phyloP scores from a whole-genome alignment of 1,284 basidiomycete species.

The Amylostereum chailletii region DNA sequence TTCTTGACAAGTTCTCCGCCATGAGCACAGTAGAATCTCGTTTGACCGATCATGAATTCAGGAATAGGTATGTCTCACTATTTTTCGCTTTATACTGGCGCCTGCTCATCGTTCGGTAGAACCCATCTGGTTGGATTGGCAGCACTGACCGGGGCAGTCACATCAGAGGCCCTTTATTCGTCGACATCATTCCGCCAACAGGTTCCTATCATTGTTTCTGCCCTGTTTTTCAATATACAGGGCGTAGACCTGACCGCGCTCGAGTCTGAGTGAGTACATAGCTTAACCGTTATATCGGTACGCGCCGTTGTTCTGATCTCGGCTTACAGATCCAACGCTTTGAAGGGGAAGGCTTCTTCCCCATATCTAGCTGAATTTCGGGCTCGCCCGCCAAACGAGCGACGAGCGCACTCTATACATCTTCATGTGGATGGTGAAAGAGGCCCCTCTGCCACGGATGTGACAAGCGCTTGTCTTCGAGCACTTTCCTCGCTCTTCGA shows the following conservation, averaged over 20 bases:
- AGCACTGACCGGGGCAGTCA: slow-evolving; percentile 73
- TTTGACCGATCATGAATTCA: slow-evolving; percentile 50
- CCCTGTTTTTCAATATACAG: slow-evolving; percentile 66
- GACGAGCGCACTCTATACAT: slow-evolving; percentile 82
- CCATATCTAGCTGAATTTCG: slow-evolving; percentile 78
- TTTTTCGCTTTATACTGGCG: not conserved
- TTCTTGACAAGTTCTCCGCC: slow-evolving; percentile 60
- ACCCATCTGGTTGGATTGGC: slow-evolving; percentile 82
- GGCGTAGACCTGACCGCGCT: slow-evolving; percentile 55
- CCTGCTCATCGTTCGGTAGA: slow-evolving; percentile 20
- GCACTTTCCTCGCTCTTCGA: slow-evolving; percentile 68
- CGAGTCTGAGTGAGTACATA: slow-evolving; percentile 54
- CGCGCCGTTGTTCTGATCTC: not conserved
- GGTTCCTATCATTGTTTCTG: slow-evolving; percentile 63
- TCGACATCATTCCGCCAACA: slow-evolving; percentile 71
- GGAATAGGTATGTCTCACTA: slow-evolving; percentile 46
- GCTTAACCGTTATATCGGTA: not conserved
- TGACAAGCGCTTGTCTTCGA: slow-evolving; percentile 67
- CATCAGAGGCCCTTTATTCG: slow-evolving; percentile 80
- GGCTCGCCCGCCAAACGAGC: slow-evolving; percentile 62
- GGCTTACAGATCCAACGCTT: slow-evolving; percentile 38
- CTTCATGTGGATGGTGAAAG: slow-evolving; percentile 82
- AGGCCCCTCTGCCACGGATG: slow-evolving; percentile 70
- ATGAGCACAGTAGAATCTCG: slow-evolving; percentile 43
- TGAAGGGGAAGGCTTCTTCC: slow-evolving; percentile 63